Base-by-base conservation (phyloP, 176 grass and related monocot species). In the Olyra latifolia region DNA sequence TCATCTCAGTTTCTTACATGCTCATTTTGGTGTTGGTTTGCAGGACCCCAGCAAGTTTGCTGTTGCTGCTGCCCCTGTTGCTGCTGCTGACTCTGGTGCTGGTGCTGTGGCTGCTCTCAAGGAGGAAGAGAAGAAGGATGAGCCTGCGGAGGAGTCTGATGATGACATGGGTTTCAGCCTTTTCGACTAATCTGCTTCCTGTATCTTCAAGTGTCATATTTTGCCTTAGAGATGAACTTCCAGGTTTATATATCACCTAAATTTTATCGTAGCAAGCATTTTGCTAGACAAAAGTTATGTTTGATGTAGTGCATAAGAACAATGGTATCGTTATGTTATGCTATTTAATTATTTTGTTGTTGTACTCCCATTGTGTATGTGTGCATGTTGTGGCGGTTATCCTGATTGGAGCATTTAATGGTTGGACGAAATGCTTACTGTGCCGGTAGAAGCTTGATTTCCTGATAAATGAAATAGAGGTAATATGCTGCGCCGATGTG, bases 21-120 rank as follows among this genome's bases (percentile, higher is more conserved):
- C 30, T 40, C 15, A 10, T 25, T 5, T 57, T 77, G 14, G 35
- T 11, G 28, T 7, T 24, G 52, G 10, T 8, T 22, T 75, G 24
- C 79, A 95, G 89, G 89, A 95, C 62, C 93, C 93, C 3, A 85
- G 89, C 87, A 95, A 95, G 78, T 95, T 95, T 10, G 87, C 84
- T 0, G 84, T 77, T n/a, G n/a, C n/a, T 38, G 84, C 72, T 47
- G 87, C 87, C 7, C 89, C 87, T 0, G 85, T 73, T 55, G 87
- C 75, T 5, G 77, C 48, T 69, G 92, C 63, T 3, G 87, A 82
- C 73, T 6, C 73, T 1, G 87, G 78, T 13, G 77, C 77, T 58
- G 75, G 49, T 2, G 81, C 71, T 25, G 81, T 77, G 3, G 61
- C 78, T 27, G 56, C 71, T 16, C 43, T 81, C 3, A 81, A 89